Conservation (phyloP, 768 basidiomycete species). For the Boletus sp. region DNA sequence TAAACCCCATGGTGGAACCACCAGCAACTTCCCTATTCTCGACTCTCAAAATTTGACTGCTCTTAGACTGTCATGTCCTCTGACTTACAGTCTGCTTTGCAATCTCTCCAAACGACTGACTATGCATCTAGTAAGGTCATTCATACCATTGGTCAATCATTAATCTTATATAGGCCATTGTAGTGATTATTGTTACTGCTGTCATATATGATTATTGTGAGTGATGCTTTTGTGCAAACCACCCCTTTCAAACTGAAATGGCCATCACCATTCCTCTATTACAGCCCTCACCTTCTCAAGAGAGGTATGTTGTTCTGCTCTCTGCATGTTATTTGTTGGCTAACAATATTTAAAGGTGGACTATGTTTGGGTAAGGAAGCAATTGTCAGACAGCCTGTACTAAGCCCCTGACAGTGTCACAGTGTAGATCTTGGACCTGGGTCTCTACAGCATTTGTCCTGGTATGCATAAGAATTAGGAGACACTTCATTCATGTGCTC, state of each 20-base stretch:
- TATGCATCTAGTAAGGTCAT: not conserved
- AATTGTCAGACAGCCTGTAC: not conserved
- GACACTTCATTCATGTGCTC: not conserved
- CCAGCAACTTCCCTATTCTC: not conserved
- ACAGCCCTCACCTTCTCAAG: constrained; percentile 1
- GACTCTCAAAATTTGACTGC: not conserved
- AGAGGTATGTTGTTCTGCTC: not conserved
- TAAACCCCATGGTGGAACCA: too few species aligned
- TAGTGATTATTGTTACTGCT: not conserved
- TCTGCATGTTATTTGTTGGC: too few species aligned
- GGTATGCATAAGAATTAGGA: not conserved
- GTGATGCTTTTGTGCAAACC: not conserved
- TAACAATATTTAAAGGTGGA: constrained; percentile 1
- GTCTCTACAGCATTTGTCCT: constrained; percentile 10
- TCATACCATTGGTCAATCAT: not conserved
- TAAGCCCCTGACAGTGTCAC: not conserved
- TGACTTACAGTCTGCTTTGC: not conserved
- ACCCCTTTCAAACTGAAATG: not conserved
- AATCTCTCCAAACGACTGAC: not conserved
- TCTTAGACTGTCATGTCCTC: not conserved
- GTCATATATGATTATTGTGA: constrained; percentile 8
- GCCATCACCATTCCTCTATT: not conserved
- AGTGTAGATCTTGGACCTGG: constrained; percentile 9
- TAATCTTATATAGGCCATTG: not conserved
- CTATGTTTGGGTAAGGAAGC: constrained; percentile 11